Percentiles rank a stretch among this genome's conserved stretches.
Conservation (phyloP, 2,329 filamentous ascomycete species). For the Teratosphaeria zuluensis region DNA sequence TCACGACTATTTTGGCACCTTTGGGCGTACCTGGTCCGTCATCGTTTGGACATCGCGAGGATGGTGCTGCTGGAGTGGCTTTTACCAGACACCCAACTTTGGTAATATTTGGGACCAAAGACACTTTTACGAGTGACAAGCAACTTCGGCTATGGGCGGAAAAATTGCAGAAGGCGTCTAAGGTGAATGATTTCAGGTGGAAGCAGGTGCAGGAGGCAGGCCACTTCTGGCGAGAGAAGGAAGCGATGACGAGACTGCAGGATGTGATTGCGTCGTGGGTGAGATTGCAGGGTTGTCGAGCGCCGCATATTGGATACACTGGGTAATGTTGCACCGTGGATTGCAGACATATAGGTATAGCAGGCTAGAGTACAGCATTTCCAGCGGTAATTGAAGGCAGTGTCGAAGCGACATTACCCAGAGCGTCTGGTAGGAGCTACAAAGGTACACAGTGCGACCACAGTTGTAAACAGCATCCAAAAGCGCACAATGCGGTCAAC, state of each 20-base stretch:
- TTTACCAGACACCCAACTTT: conserved; percentile 49
- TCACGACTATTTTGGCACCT: conserved; percentile 26
- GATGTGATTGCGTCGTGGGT: conserved; percentile 17
- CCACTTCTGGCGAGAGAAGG: conserved; percentile 41
- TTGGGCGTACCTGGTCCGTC: conserved; percentile 19
- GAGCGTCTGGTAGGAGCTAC: too few relatives aligned
- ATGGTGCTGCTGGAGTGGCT: background rate
- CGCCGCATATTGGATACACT: background rate
- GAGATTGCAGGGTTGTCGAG: background rate
- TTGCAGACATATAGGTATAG: background rate
- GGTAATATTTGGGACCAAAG: conserved; percentile 63
- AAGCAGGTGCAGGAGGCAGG: conserved; percentile 40
- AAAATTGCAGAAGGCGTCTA: conserved; percentile 34
- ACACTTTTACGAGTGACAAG: conserved; percentile 59
- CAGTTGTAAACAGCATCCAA: too few relatives aligned
- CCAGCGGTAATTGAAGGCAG: too few relatives aligned
- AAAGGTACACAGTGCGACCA: too few relatives aligned
- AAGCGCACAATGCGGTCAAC: too few relatives aligned
- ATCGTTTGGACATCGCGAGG: conserved; percentile 12
- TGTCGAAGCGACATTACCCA: too few relatives aligned
- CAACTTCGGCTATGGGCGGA: conserved; percentile 59
- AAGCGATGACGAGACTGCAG: conserved; percentile 22
- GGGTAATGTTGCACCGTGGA: background rate
- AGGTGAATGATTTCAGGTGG: conserved; percentile 27
- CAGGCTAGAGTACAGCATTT: too few relatives aligned